Evolutionary conservation across 2,329 filamentous ascomycete genomes (phyloP), one percentile per base, ranked within the genome.

Genomic region (Verticillium zaregamsianum): DNA sequence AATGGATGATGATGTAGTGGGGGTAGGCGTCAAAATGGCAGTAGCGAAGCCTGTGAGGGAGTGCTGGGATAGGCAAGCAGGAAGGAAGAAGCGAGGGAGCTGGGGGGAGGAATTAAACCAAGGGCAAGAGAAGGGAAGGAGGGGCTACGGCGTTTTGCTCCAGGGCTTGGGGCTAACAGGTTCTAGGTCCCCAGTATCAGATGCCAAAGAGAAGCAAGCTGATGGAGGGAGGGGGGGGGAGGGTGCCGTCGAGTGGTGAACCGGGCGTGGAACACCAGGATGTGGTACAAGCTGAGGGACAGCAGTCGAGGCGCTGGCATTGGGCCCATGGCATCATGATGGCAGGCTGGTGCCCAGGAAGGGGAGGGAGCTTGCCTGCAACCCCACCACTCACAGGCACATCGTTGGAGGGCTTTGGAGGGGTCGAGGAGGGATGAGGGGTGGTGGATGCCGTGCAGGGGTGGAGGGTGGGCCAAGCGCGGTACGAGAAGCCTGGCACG

Each of bases 51-150:
- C 54, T 31, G 57, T 62, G 28, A 62, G 45, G n/a, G 25, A n/a
- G 40, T 17, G 12, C 11, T n/a, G 20, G 9, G 20, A n/a, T 40
- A 40, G 37, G 14, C 15, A 40, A 20, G 11, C 5, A 40, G 45
- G 20, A 49, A 49, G 45, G 45, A 23, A 49, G 61, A 64, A 62
- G 62, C 40, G 58, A 35, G 59, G 58, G 32, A 58, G 55, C 49
- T 49, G 59, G 59, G 32, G 25, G 63, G 45, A 54, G 60, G 63
- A 61, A 65, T 60, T 61, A 56, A 63, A 64, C 23, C 62, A 62
- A 64, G 62, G 62, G 62, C 58, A 32, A 32, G 52, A 12, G 45
- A 59, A 60, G 59, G 58, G 63, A 64, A 65, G 62, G 63, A 65
- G 58, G 63, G 63, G 63, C 58, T 25, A n/a, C 52, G 49, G 45